These are phyloP conservation scores for Umbelopsis vinacea DNA, from an alignment of 192 early-diverging fungal species.

Conservation along the genomic window DNA sequence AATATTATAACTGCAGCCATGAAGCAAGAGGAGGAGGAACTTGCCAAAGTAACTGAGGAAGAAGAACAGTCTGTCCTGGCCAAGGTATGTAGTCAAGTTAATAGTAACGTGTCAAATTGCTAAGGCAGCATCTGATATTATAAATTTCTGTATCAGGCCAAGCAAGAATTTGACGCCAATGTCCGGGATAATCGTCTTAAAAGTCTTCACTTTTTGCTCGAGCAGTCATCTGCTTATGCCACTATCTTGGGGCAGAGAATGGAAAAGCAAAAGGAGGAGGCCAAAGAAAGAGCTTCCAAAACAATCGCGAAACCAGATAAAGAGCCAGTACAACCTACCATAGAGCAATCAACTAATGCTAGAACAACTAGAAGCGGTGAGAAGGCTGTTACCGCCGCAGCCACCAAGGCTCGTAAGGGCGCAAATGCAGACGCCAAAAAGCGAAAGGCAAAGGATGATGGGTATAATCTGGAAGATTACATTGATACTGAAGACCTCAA, in stretches of 20 bases:
- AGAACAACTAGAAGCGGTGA: constrained; percentile 16
- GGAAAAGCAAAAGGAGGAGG: constrained; percentile 74
- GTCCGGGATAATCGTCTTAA: constrained; percentile 69
- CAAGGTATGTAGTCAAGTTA: constrained; percentile 6
- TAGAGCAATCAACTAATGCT: constrained; percentile 5
- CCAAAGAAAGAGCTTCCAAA: constrained; percentile 49
- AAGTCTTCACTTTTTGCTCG: constrained; percentile 79
- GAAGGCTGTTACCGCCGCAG: not conserved
- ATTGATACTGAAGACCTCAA: constrained; percentile 50
- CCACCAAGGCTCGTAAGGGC: constrained; percentile 4
- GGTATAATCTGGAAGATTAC: constrained; percentile 57
- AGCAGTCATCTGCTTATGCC: constrained; percentile 82
- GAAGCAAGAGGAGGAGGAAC: constrained; percentile 22
- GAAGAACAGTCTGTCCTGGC: constrained; percentile 4
- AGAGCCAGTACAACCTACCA: not conserved
- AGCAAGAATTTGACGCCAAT: constrained; percentile 61
- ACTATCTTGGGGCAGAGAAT: constrained; percentile 78
- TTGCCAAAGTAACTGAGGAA: constrained; percentile 21
- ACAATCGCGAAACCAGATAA: not conserved
- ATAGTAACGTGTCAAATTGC: not conserved
- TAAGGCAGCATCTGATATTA: not conserved
- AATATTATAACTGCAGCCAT: constrained; percentile 19
- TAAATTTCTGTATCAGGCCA: constrained; percentile 48
- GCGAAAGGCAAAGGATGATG: constrained; percentile 51
- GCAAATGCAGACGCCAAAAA: constrained; percentile 42